Evolutionary conservation across 1,284 basidiomycete species (phyloP).

Genomic region (Puccinia horiana): DNA sequence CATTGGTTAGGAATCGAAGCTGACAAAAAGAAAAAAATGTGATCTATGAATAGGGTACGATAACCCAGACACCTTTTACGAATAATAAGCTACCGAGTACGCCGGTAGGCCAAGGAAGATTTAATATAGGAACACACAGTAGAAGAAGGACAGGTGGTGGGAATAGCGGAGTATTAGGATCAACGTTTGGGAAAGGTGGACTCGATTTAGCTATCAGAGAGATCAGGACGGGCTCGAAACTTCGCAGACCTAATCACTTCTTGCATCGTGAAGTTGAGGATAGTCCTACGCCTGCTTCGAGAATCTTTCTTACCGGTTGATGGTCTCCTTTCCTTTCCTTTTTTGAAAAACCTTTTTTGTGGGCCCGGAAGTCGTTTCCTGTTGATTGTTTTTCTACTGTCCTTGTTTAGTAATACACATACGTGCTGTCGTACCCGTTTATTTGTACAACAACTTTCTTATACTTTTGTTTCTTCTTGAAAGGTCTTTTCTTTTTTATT

Average conservation of each 20-base stretch:
- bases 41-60: too few relatives aligned
- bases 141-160: background rate
- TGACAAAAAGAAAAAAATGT: background rate
- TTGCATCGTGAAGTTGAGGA: conserved; percentile 19
- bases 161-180: background rate
- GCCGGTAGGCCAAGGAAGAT: background rate
- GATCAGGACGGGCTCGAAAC: conserved; percentile 21
- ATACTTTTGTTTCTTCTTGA: too few relatives aligned
- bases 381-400: too few relatives aligned
- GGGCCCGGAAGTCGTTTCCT: too few relatives aligned
- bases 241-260: background rate
- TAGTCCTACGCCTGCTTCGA: conserved; percentile 19
- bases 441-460: too few relatives aligned
- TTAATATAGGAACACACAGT: background rate
- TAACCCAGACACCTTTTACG: background rate
- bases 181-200: conserved; percentile 11
- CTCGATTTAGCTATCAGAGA: conserved; percentile 12
- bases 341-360: background rate
- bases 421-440: too few relatives aligned
- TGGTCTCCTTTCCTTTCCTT: background rate
- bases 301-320: conserved; percentile 24
- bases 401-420: too few relatives aligned
- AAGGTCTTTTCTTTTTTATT: too few relatives aligned
- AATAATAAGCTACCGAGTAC: conserved; percentile 13
- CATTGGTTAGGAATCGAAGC: too few relatives aligned